These are phyloP conservation scores for Purpureocillium lavendulum DNA, from an alignment of 2,329 filamentous ascomycete species.

Conservation along the genomic window DNA sequence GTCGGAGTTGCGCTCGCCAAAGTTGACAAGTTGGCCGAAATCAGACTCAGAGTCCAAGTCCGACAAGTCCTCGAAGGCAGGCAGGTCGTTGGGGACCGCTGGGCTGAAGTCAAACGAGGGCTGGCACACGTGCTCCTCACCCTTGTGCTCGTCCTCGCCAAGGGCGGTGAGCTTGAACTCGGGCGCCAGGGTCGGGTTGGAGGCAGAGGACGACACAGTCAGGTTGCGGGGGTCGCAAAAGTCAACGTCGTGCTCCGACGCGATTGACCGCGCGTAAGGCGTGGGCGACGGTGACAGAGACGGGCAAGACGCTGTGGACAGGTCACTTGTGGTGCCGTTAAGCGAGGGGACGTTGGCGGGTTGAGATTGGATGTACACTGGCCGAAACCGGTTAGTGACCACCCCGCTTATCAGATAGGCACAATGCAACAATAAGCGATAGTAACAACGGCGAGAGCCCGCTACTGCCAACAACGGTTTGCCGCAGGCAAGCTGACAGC, in stretches of 20 bases:
- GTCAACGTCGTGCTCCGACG: slow-evolving; percentile 65
- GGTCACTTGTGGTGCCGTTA: slow-evolving; percentile 57
- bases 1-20: slow-evolving; percentile 41
- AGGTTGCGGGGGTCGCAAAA: slow-evolving; percentile 90
- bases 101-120: slow-evolving; percentile 43
- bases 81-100: slow-evolving; percentile 49
- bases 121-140: slow-evolving; percentile 36
- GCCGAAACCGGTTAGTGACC: slow-evolving; percentile 26
- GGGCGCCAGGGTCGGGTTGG: slow-evolving; percentile 40
- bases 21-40: slow-evolving; percentile 64
- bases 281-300: slow-evolving; percentile 83
- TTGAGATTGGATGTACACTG: slow-evolving; percentile 43
- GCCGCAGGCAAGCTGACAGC: too few species aligned
- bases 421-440: slow-evolving; percentile 2
- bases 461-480: too few species aligned
- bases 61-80: slow-evolving; percentile 76
- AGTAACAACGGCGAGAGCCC: background rate
- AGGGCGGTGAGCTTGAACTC: slow-evolving; percentile 61
- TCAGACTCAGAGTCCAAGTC: slow-evolving; percentile 90
- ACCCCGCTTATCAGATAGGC: slow-evolving; percentile 12
- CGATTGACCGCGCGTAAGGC: slow-evolving; percentile 62
- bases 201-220: slow-evolving; percentile 53
- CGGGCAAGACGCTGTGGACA: slow-evolving; percentile 69
- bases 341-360: slow-evolving; percentile 47
- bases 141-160: slow-evolving; percentile 54